phyloP scores from a whole-genome alignment of 768 basidiomycete genomes.

The Coprinopsis strossmayeri region DNA sequence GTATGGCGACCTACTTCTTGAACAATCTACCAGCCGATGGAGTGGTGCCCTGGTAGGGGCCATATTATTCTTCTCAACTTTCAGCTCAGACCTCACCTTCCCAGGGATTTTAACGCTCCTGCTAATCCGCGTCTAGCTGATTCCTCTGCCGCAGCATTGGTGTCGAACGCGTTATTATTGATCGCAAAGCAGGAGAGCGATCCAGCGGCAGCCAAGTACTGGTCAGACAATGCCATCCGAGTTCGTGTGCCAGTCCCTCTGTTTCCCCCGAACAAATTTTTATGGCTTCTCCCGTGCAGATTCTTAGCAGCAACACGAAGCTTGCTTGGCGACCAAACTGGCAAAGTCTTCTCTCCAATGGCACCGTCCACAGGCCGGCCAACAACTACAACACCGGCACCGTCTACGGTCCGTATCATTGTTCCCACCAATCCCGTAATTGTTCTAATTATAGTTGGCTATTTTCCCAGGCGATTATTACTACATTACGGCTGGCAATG shows the following conservation, averaged over 20 bases:
- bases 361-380: constrained; percentile 53
- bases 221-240: constrained; percentile 42
- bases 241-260: constrained; percentile 21
- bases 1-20: constrained; percentile 55
- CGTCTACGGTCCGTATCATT: constrained; percentile 32
- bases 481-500: constrained; percentile 50
- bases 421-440: background rate
- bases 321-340: constrained; percentile 55
- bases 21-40: constrained; percentile 51
- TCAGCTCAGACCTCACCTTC: background rate
- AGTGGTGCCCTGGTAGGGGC: constrained; percentile 58
- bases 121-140: constrained; percentile 53
- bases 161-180: constrained; percentile 51
- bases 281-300: constrained; percentile 18
- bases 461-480: constrained; percentile 50
- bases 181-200: constrained; percentile 42
- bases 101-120: constrained; percentile 72
- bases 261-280: background rate
- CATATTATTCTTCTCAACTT: background rate
- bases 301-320: constrained; percentile 40
- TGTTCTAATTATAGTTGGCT: background rate
- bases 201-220: constrained; percentile 26
- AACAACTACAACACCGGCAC: constrained; percentile 56
- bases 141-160: constrained; percentile 64
- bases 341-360: constrained; percentile 61